A percentile compares a stretch with the other conserved stretches of the same genome.
These are phyloP conservation scores for Cardamine chenopodiifolia DNA, from an alignment of 345 rosid genomes.

Conservation along the genomic window DNA sequence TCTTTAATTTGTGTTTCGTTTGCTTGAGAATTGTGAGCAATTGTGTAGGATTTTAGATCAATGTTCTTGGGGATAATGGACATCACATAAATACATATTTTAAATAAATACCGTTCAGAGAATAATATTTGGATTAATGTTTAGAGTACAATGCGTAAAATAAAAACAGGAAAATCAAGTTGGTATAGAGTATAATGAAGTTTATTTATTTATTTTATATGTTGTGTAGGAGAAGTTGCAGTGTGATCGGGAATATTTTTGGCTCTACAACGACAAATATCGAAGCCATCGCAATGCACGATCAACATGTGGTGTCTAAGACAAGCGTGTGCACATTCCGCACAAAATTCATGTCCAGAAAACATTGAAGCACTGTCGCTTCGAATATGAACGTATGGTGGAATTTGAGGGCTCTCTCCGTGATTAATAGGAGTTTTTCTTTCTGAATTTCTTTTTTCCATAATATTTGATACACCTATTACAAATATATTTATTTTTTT, in stretches of 20 bases:
- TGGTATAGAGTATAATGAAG: neutral
- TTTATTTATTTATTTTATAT: no score
- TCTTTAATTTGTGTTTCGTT: no score
- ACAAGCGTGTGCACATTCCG: neutral
- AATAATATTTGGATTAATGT: no score
- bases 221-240: neutral
- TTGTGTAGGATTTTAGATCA: neutral
- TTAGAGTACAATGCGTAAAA: neutral
- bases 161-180: neutral
- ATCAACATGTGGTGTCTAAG: neutral
- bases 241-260: neutral
- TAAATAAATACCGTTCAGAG: neutral
- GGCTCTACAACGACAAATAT: neutral
- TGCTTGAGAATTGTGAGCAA: no score
- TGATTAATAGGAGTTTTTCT: neutral
- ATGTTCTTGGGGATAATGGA: neutral
- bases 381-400: slow-evolving; percentile 12
- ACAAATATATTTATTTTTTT: neutral
- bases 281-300: no score
- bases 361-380: neutral
- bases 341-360: neutral
- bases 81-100: neutral
- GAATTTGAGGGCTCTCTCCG: neutral
- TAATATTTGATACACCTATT: neutral
- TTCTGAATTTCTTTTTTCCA: neutral